Conservation (phyloP, 1,284 basidiomycete species). For the Inonotus hispidus region DNA sequence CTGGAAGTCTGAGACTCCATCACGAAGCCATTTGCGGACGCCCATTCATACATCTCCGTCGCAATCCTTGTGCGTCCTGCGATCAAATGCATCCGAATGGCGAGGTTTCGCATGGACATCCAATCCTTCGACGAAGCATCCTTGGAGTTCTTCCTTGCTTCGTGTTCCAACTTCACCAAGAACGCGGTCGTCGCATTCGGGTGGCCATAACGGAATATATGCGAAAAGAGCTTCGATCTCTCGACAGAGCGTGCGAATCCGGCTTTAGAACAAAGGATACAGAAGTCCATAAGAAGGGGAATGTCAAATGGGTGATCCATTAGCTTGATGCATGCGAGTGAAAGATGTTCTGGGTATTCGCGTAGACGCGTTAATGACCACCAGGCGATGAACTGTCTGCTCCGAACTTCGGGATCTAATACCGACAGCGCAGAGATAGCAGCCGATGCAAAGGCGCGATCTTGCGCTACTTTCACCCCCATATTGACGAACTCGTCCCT, state of each 20-base stretch:
- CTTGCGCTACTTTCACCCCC: neutral
- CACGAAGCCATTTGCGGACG: neutral
- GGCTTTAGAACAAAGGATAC: neutral
- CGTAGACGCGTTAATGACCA: constrained; percentile 2
- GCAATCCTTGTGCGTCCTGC: constrained; percentile 11
- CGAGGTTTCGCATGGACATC: constrained; percentile 11
- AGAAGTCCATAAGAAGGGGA: constrained; percentile 14
- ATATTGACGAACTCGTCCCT: constrained; percentile 10
- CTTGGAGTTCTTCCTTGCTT: neutral
- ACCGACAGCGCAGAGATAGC: neutral
- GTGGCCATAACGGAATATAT: constrained; percentile 14
- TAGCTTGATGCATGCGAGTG: neutral
- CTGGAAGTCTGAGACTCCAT: neutral
- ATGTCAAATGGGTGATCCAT: constrained; percentile 14
- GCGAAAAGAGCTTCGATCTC: neutral
- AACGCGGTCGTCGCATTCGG: constrained; percentile 5
- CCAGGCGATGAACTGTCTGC: constrained; percentile 11
- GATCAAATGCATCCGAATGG: constrained; percentile 7
- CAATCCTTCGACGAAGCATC: neutral
- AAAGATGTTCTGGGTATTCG: neutral
- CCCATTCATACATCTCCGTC: neutral
- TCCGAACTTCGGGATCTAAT: neutral
- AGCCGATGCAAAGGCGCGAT: neutral
- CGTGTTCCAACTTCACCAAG: constrained; percentile 8
- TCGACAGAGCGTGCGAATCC: neutral